Conservation (phyloP, 2,329 filamentous ascomycete genomes). For the Cadophora luteo-olivacea region DNA sequence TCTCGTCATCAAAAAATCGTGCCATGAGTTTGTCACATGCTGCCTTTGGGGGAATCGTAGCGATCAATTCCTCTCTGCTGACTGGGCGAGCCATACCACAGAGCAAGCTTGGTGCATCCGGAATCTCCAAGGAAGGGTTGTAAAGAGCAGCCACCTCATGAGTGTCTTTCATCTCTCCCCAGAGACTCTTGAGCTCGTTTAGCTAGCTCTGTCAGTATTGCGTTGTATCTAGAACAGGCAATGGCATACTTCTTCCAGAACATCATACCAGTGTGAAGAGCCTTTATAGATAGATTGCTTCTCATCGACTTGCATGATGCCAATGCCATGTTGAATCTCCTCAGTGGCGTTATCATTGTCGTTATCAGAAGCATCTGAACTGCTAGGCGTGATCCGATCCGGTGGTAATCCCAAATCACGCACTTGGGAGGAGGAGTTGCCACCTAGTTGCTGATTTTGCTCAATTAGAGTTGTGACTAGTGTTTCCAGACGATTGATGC, state of each 20-base stretch:
- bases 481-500: conserved; percentile 44
- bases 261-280: conserved; percentile 80
- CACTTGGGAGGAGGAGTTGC: not conserved
- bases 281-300: conserved; percentile 79
- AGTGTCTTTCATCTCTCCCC: conserved; percentile 80
- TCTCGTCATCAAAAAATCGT: conserved; percentile 84
- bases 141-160: conserved; percentile 55
- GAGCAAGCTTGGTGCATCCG: conserved; percentile 70
- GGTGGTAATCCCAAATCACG: not conserved
- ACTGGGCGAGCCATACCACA: conserved; percentile 74
- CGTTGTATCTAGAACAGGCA: not conserved
- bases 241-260: conserved; percentile 66
- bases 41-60: conserved; percentile 78
- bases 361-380: conserved; percentile 31
- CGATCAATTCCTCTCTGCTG: conserved; percentile 77
- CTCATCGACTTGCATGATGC: conserved; percentile 76
- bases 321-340: conserved; percentile 73
- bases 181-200: conserved; percentile 52
- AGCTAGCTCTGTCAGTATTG: conserved; percentile 25
- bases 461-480: conserved; percentile 56
- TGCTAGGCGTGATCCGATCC: conserved; percentile 52
- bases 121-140: conserved; percentile 38
- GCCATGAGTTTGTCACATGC: conserved; percentile 82
- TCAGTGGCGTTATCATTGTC: conserved; percentile 2
- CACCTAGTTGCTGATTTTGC: conserved; percentile 52